A percentile compares a stretch with the other conserved stretches of the same genome.
Conservation (phyloP, 2,329 filamentous ascomycete genomes). For the Zymoseptoria pseudotritici region DNA sequence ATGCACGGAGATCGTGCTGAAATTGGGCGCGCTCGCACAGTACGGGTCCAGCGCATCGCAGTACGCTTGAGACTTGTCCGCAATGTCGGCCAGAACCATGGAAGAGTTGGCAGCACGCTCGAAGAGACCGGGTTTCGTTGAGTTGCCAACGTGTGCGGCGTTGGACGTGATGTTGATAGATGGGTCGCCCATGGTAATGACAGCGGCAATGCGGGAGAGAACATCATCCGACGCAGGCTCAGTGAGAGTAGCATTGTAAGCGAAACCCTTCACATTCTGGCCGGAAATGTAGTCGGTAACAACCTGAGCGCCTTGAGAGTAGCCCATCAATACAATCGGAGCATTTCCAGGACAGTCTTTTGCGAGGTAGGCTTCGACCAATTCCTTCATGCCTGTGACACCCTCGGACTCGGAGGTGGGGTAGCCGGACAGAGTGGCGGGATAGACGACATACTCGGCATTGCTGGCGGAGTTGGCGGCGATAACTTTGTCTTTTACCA, state of each 20-base stretch:
- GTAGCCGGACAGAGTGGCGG: constrained; percentile 14
- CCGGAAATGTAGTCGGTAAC: constrained; percentile 12
- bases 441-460: constrained; percentile 14
- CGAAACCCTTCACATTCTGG: constrained; percentile 9
- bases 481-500: constrained; percentile 12
- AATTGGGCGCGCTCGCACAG: constrained; percentile 12
- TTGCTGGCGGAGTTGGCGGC: constrained; percentile 6
- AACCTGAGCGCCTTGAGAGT: constrained; percentile 20
- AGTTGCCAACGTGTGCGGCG: constrained; percentile 15
- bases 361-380: constrained; percentile 9
- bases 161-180: constrained; percentile 8
- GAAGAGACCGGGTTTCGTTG: constrained; percentile 14
- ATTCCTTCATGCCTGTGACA: constrained; percentile 7
- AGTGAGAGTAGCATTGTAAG: constrained; percentile 7
- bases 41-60: constrained; percentile 15
- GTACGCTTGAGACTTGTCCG: constrained; percentile 9
- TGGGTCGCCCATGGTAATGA: constrained; percentile 15
- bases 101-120: constrained; percentile 5
- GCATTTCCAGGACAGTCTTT: constrained; percentile 9
- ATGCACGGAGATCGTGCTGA: constrained; percentile 10
- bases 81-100: constrained; percentile 4
- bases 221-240: constrained; percentile 7
- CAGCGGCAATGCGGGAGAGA: constrained; percentile 8
- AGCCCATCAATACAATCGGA: constrained; percentile 16
- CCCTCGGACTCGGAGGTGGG: constrained; percentile 14